Conservation (phyloP, 306 rosid species). For the barrel medic (Medicago truncatula) region DNA sequence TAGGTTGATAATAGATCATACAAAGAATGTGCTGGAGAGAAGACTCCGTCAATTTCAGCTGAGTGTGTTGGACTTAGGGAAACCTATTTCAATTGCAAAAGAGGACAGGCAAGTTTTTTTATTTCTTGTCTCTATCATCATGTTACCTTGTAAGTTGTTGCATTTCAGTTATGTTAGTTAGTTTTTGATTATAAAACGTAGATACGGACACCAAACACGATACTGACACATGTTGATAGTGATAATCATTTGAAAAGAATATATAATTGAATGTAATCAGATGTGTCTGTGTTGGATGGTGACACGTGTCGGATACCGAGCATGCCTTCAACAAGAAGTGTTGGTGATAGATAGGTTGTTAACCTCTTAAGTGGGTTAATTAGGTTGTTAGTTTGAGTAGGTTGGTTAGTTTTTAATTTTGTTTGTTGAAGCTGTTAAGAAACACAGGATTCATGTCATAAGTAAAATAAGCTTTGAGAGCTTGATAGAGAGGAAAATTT, state of each 20-base stretch:
- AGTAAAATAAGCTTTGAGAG: too few relatives aligned
- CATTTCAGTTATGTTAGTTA: neutral
- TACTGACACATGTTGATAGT: neutral
- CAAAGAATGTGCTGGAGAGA: constrained; percentile 86
- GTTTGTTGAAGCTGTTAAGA: neutral
- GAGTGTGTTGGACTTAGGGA: constrained; percentile 94
- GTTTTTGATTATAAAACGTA: too few relatives aligned
- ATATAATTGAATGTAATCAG: too few relatives aligned
- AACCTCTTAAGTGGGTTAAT: neutral
- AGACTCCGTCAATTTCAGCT: constrained; percentile 81
- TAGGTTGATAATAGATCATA: constrained; percentile 78
- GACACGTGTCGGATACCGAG: neutral
- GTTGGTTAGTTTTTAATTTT: neutral
- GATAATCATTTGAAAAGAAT: too few relatives aligned
- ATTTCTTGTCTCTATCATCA: constrained; percentile 24
- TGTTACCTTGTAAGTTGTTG: neutral
- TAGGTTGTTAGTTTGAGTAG: neutral
- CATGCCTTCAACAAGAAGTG: neutral
- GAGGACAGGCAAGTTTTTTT: constrained; percentile 77
- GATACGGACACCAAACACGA: neutral
- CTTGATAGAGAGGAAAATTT: too few relatives aligned
- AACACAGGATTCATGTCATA: too few relatives aligned
- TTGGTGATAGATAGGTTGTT: neutral
- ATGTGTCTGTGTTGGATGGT: neutral
- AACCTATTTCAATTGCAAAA: constrained; percentile 96